A percentile compares a stretch with the other conserved stretches of the same genome.
phyloP scores from a whole-genome alignment of 306 rosid species.

The Gynostemma pentaphyllum region DNA sequence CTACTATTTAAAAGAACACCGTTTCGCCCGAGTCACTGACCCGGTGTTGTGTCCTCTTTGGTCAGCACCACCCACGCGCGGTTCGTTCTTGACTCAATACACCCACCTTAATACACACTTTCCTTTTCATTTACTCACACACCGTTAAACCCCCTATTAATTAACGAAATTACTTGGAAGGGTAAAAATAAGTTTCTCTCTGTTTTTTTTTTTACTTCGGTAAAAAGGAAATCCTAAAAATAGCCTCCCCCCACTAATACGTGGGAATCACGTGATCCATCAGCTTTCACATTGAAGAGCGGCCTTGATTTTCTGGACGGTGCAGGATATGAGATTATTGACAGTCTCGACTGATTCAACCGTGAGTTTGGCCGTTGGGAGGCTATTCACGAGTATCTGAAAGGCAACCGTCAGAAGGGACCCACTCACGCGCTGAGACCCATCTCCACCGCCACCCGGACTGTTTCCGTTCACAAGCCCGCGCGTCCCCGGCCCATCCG shows the following conservation, averaged over 20 bases:
- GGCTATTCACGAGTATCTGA: slow-evolving; percentile 43
- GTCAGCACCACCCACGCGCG: slow-evolving; percentile 26
- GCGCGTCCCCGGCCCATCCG: slow-evolving; percentile 64
- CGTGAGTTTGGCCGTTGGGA: slow-evolving; percentile 40
- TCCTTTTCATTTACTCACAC: slow-evolving; percentile 14
- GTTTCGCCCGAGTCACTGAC: neutral
- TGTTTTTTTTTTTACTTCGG: neutral
- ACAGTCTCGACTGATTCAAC: slow-evolving; percentile 57
- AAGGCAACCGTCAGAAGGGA: slow-evolving; percentile 56
- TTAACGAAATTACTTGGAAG: neutral
- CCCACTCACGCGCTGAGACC: slow-evolving; percentile 30
- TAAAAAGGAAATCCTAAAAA: neutral
- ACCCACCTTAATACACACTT: slow-evolving; percentile 9
- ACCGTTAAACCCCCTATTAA: neutral
- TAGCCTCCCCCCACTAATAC: neutral
- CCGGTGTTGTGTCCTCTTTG: too few species aligned
- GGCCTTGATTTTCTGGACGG: slow-evolving; percentile 57
- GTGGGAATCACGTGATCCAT: slow-evolving; percentile 10
- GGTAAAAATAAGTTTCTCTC: neutral
- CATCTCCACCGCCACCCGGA: slow-evolving; percentile 4
- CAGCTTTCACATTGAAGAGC: slow-evolving; percentile 61
- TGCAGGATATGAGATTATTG: slow-evolving; percentile 40
- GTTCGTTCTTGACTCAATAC: slow-evolving; percentile 99
- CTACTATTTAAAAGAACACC: slow-evolving; percentile 18
- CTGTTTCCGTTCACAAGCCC: slow-evolving; percentile 8